These are phyloP conservation scores for Salvia sclarea DNA, from an alignment of 305 asterid species.

Conservation along the genomic window DNA sequence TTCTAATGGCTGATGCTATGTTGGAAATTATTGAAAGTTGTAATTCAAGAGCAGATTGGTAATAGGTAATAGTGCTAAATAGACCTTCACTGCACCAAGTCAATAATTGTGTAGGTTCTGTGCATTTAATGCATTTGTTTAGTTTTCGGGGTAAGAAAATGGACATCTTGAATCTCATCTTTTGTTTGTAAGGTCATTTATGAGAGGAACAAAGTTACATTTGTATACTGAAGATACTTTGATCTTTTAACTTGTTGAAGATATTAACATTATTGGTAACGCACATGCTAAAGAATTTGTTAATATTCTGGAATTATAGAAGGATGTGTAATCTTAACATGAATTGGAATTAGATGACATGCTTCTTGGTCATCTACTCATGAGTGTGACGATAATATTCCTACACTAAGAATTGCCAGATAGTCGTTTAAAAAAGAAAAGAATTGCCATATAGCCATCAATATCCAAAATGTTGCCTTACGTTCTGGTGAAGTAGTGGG, in stretches of 20 bases:
- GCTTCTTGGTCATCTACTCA: conserved; percentile 4
- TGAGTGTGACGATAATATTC: neutral
- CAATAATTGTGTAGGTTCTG: neutral
- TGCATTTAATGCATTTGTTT: too few species aligned
- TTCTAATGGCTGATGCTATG: neutral
- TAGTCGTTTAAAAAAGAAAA: neutral
- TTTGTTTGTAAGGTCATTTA: neutral
- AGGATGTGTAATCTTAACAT: neutral
- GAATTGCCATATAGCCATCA: neutral
- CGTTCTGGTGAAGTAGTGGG: neutral
- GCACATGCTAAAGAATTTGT: neutral
- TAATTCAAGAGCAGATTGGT: too few species aligned
- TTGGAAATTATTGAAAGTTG: neutral
- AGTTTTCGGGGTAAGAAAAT: too few species aligned
- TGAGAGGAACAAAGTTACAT: neutral
- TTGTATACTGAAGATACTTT: neutral
- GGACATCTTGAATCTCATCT: too few species aligned
- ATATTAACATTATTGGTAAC: neutral
- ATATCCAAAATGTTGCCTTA: neutral
- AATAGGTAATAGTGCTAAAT: neutral
- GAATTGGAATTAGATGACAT: neutral
- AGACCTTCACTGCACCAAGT: neutral
- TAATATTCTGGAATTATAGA: neutral
- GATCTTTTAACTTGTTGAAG: conserved; percentile 3
- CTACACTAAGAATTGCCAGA: neutral